Evolutionary conservation across 306 rosid genomes (phyloP), one percentile per base, ranked within the genome.

Genomic region (Sesbania bispinosa): DNA sequence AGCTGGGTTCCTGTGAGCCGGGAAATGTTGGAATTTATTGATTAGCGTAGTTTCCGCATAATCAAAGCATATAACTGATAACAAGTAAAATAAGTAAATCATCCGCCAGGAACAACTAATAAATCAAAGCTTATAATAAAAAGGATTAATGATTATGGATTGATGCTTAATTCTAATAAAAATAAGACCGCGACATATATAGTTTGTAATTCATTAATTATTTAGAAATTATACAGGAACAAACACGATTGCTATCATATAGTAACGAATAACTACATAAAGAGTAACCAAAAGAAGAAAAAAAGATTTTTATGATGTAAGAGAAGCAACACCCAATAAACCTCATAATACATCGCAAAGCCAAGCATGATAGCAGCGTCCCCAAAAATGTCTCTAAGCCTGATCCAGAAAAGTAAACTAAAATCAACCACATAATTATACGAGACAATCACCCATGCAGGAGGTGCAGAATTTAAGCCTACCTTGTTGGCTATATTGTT

Each of bases 401-500:
- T 80, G 84, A 61, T 39, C 51, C 48, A 43, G 26, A 50, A 11
- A 53, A 46, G 53, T 1, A 60, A 6, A 47, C 43, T n/a, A 27
- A 47, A 57, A 47, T 53, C 24, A 48, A 64, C 16, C 6, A 23
- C 1, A 46, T 6, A 53, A 59, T 8, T 42, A 7, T 4, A 39
- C 21, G 3, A 24, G 43, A 7, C 15, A 15, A 52, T 26, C 47
- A 36, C 11, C 18, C 36, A 47, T 19, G 10, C 7, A 47, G 45
- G 45, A 73, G 50, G 23, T 48, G 57, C 8, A 39, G 52, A 62
- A 24, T 48, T 27, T 14, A 20, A 26, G 18, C 38, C 3, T 33
- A 71, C 82, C 82, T 78, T 78, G 73, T 61, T 71, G 36, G 82
- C 82, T 13, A 78, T 78, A 30, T 78, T 78, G 68, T 62, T 78